Evolutionary conservation across 208 protist species (phyloP).

Genomic region (Phytomonas sp.): DNA sequence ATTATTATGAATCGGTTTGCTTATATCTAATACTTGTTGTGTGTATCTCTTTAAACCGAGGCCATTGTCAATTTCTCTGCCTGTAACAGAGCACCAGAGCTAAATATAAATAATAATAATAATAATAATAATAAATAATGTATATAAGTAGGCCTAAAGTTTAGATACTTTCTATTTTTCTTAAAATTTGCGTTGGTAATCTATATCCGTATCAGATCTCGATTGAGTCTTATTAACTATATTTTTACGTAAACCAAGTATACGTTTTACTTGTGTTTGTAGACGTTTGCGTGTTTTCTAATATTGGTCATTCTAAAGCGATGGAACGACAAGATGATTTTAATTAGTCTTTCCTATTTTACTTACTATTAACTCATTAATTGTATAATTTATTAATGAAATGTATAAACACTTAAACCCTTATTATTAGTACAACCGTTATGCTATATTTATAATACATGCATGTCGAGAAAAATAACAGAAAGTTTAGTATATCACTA

Average conservation of each 20-base stretch:
- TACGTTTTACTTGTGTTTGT: neutral
- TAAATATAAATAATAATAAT: too few species aligned
- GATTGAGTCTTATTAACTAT: neutral
- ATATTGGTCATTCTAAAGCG: neutral
- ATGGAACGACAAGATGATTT: neutral
- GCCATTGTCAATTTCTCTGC: neutral
- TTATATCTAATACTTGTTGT: slow-evolving; percentile 7
- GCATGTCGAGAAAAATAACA: neutral
- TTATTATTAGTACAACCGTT: neutral
- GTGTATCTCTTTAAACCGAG: neutral
- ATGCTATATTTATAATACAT: neutral
- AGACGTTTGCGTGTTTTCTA: neutral
- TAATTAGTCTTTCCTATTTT: neutral
- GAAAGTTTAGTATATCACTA: neutral
- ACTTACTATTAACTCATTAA: neutral
- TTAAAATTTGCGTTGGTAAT: neutral
- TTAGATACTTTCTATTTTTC: slow-evolving; percentile 5
- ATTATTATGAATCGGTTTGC: neutral
- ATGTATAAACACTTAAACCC: slow-evolving; percentile 7
- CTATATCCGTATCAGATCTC: neutral
- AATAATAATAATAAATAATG: neutral
- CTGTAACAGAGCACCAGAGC: neutral
- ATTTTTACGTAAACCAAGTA: neutral
- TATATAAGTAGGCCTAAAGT: neutral
- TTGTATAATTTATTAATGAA: slow-evolving; percentile 1